A percentile compares a stretch with the other conserved stretches of the same genome.
These are phyloP conservation scores for Peronosclerospora sorghi DNA, from an alignment of 352 stramenopile species.

Conservation along the genomic window DNA sequence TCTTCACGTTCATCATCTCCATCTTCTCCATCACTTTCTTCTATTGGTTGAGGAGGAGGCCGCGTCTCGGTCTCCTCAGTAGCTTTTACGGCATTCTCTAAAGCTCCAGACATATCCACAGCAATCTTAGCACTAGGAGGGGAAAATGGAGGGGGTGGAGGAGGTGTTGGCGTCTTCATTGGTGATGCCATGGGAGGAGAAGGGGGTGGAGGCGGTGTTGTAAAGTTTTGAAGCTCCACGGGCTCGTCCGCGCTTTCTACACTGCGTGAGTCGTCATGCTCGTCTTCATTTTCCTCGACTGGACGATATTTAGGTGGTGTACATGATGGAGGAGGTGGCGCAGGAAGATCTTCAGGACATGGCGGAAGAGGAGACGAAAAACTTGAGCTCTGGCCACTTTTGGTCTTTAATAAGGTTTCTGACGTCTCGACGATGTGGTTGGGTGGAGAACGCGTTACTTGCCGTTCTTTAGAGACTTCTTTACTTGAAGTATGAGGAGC, in stretches of 20 bases:
- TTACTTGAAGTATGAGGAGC: background rate
- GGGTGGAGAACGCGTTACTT: conserved; percentile 1
- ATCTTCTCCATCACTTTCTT: conserved; percentile 22
- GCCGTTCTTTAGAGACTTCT: background rate
- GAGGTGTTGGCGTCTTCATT: conserved; percentile 13
- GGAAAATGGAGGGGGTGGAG: conserved; percentile 48
- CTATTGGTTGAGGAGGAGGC: conserved; percentile 2
- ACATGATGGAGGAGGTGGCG: conserved; percentile 41
- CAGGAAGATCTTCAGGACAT: conserved; percentile 57
- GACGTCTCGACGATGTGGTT: background rate
- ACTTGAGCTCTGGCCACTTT: conserved; percentile 34
- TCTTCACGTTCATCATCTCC: conserved; percentile 22
- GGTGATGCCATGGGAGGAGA: conserved; percentile 23
- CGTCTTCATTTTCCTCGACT: conserved; percentile 35
- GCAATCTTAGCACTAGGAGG: conserved; percentile 33
- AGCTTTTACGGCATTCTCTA: conserved; percentile 10
- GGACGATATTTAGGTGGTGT: conserved; percentile 64
- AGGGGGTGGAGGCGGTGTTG: conserved; percentile 35
- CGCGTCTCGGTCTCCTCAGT: background rate
- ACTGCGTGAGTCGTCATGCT: conserved; percentile 24
- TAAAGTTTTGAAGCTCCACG: conserved; percentile 19
- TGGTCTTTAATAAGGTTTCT: conserved; percentile 1
- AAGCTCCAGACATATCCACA: conserved; percentile 17
- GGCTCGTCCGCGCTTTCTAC: conserved; percentile 26
- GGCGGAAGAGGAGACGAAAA: conserved; percentile 69